phyloP scores from a whole-genome alignment of 257 asterid species.

The Salvia miltiorrhiza region DNA sequence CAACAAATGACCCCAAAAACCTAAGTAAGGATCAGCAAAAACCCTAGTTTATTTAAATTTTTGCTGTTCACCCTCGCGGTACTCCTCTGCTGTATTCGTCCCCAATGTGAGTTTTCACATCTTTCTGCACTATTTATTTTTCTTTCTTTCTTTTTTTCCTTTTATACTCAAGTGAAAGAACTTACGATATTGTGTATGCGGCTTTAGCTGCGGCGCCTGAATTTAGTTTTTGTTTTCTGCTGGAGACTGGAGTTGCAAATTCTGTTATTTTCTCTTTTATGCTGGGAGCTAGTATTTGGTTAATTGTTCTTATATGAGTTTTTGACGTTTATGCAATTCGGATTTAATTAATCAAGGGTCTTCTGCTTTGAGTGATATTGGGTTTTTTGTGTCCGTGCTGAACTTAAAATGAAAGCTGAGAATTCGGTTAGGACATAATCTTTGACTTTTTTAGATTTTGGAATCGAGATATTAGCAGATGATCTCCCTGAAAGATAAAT shows the following conservation, averaged over 20 bases:
- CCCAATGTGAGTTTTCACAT: slow-evolving; percentile 21
- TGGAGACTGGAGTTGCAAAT: background rate
- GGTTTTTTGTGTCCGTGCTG: background rate
- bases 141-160: too few relatives aligned
- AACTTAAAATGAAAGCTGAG: background rate
- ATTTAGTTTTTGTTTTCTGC: background rate
- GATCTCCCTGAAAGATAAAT: background rate
- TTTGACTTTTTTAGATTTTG: background rate
- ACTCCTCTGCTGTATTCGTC: background rate
- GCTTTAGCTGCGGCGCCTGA: background rate
- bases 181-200: background rate
- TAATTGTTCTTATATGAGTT: background rate
- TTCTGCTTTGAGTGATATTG: background rate
- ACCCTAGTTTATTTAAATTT: background rate
- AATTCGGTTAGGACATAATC: background rate
- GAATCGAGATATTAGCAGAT: background rate
- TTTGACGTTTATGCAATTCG: background rate
- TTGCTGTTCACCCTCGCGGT: background rate
- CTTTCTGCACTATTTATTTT: background rate
- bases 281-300: background rate
- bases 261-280: background rate
- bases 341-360: slow-evolving; percentile 1
- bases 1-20: background rate
- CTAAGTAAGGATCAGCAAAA: background rate
- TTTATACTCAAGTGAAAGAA: background rate